These are phyloP conservation scores for Penicillium verhagenii DNA, from an alignment of 495 filamentous ascomycete species.

Conservation along the genomic window DNA sequence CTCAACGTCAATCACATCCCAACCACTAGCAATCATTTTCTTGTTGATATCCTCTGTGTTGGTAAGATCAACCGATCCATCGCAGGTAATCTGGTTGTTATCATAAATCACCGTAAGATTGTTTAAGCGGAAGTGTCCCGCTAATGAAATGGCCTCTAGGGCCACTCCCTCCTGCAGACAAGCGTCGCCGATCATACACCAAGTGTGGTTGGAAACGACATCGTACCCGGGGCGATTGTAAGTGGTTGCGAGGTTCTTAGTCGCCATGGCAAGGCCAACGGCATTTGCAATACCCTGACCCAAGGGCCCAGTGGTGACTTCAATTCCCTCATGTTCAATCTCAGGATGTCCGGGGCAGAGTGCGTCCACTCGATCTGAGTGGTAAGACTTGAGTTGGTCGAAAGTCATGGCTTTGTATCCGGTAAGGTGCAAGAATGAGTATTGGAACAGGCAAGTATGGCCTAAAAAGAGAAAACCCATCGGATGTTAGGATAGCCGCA, in stretches of 20 bases:
- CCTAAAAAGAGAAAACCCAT: too few relatives aligned
- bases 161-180: constrained; percentile 57
- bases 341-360: constrained; percentile 61
- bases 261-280: constrained; percentile 55
- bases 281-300: constrained; percentile 59
- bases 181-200: constrained; percentile 54
- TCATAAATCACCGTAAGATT: constrained; percentile 55
- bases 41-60: constrained; percentile 59
- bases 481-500: too few relatives aligned
- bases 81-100: constrained; percentile 59
- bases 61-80: constrained; percentile 54
- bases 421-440: constrained; percentile 55
- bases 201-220: constrained; percentile 46
- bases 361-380: constrained; percentile 50
- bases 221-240: constrained; percentile 49
- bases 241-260: constrained; percentile 48
- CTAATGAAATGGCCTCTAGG: constrained; percentile 51
- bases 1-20: constrained; percentile 55
- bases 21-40: constrained; percentile 59
- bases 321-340: constrained; percentile 59
- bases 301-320: constrained; percentile 60
- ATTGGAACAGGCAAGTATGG: constrained; percentile 62
- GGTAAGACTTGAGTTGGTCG: constrained; percentile 60
- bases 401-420: constrained; percentile 60
- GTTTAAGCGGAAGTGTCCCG: constrained; percentile 49